Percentiles rank a stretch among this genome's conserved stretches.
Evolutionary conservation across 768 basidiomycete genomes (phyloP).

Genomic region (Ramaria rubella): DNA sequence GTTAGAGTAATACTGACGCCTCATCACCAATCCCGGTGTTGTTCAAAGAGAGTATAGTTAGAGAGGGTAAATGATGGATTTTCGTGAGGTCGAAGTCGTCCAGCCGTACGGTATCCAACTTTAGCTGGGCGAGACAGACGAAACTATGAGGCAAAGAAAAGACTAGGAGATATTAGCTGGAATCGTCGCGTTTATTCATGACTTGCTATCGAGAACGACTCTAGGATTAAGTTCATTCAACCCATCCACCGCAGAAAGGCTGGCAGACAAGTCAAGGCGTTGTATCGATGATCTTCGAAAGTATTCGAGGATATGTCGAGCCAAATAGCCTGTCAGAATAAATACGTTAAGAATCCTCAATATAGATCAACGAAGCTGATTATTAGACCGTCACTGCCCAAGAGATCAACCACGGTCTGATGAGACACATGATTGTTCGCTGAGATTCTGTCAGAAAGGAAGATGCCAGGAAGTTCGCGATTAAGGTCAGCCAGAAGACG

Average conservation of each 20-base stretch:
- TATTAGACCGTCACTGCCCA: conserved; percentile 9
- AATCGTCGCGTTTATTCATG: neutral
- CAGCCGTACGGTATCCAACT: conserved; percentile 39
- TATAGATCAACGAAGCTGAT: neutral
- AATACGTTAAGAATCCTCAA: neutral
- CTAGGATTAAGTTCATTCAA: neutral
- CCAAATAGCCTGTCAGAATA: neutral
- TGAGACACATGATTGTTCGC: conserved; percentile 28
- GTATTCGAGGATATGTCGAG: neutral
- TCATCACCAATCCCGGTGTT: conserved; percentile 56
- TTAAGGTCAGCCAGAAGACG: conserved; percentile 35
- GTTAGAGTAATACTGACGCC: conserved; percentile 38
- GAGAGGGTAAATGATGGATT: conserved; percentile 48
- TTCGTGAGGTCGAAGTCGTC: conserved; percentile 43
- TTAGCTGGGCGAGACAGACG: conserved; percentile 42
- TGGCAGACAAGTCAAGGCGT: neutral
- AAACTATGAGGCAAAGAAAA: conserved; percentile 49
- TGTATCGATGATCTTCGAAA: neutral
- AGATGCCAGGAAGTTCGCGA: conserved; percentile 40
- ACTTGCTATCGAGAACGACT: conserved; percentile 1
- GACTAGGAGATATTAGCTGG: conserved; percentile 25
- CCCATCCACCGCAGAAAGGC: neutral
- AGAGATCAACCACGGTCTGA: conserved; percentile 36
- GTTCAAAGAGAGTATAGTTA: conserved; percentile 41
- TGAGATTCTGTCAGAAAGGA: conserved; percentile 37